A percentile compares a stretch with the other conserved stretches of the same genome.
These are phyloP conservation scores for Microsporum ferrugineum DNA, from an alignment of 2,329 filamentous ascomycete genomes.

Conservation along the genomic window DNA sequence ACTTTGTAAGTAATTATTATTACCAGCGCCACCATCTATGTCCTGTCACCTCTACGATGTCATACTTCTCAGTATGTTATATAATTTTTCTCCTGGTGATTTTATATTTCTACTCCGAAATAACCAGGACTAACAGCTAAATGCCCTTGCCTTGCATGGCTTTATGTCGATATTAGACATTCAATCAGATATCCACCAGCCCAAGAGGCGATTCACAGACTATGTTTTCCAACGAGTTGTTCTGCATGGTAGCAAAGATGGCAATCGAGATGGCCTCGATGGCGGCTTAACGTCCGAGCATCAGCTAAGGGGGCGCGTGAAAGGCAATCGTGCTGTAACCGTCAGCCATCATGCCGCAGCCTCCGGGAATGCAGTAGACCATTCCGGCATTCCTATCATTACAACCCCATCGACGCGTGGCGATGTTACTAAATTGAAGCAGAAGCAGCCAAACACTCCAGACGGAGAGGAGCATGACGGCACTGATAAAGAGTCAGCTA, in stretches of 20 bases:
- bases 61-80: background rate
- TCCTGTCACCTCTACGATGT: background rate
- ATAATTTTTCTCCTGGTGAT: background rate
- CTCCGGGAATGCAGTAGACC: background rate
- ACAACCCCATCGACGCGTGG: constrained; percentile 25
- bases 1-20: constrained; percentile 36
- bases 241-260: constrained; percentile 12
- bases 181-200: constrained; percentile 33
- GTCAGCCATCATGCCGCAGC: background rate
- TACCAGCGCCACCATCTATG: background rate
- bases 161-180: constrained; percentile 27
- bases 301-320: background rate
- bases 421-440: constrained; percentile 29
- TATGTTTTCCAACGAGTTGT: constrained; percentile 37
- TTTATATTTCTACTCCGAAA: background rate
- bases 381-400: background rate
- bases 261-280: background rate
- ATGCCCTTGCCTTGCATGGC: background rate
- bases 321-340: background rate
- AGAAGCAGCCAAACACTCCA: constrained; percentile 13
- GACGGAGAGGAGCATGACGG: background rate
- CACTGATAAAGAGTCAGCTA: background rate
- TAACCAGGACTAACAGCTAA: background rate
- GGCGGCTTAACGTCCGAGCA: background rate
- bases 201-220: constrained; percentile 39